Conservation (phyloP, 108 stramenopile genomes). For the Chaetoceros tenuissimus region DNA sequence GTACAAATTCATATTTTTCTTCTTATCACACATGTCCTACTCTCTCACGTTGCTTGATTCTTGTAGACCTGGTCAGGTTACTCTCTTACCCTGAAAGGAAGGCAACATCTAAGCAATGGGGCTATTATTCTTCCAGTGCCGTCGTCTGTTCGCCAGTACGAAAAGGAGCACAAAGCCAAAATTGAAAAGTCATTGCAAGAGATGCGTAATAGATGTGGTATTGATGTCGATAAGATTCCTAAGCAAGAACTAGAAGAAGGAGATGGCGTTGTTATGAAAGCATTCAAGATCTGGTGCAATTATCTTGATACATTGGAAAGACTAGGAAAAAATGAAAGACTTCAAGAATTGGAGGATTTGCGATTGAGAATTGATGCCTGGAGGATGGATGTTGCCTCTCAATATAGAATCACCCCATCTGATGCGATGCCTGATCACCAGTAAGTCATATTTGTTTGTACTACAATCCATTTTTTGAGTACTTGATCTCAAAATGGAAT, state of each 20-base stretch:
- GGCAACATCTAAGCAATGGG: constrained; percentile 7
- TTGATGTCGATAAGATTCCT: constrained; percentile 49
- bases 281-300: constrained; percentile 52
- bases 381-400: constrained; percentile 43
- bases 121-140: constrained; percentile 65
- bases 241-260: constrained; percentile 53
- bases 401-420: constrained; percentile 53
- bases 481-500: background rate
- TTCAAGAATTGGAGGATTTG: constrained; percentile 47
- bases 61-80: constrained; percentile 23
- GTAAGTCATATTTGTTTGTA: constrained; percentile 8
- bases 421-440: constrained; percentile 60
- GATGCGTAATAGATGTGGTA: constrained; percentile 35
- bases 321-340: constrained; percentile 27
- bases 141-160: constrained; percentile 46
- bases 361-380: constrained; percentile 44
- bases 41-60: background rate
- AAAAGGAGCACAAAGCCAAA: constrained; percentile 29
- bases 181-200: constrained; percentile 32
- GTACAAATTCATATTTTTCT: too few relatives aligned
- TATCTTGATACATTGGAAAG: constrained; percentile 33
- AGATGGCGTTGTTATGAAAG: constrained; percentile 65
- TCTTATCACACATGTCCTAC: too few relatives aligned
- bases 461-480: background rate
- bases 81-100: constrained; percentile 30